These are phyloP conservation scores for Pterocarpus macrocarpus DNA, from an alignment of 306 rosid genomes.

Conservation along the genomic window DNA sequence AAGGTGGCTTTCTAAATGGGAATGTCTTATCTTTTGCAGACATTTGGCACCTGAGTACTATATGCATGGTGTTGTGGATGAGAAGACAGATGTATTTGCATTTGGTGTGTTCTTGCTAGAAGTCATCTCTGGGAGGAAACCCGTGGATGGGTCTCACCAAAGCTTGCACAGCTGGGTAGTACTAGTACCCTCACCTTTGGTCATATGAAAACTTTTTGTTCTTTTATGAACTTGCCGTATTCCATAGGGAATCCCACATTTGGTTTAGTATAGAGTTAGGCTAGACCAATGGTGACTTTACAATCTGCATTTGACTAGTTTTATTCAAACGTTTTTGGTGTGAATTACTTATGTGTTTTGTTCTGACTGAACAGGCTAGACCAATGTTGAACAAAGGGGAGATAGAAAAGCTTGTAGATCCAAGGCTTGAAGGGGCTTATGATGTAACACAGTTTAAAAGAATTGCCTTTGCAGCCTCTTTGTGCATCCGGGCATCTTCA, in stretches of 20 bases:
- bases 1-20: not conserved
- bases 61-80: constrained; percentile 97
- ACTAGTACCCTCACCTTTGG: not conserved
- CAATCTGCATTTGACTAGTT: constrained; percentile 4
- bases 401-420: constrained; percentile 76
- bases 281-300: not conserved
- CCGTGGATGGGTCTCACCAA: constrained; percentile 91
- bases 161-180: constrained; percentile 92
- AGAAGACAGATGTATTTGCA: constrained; percentile 98
- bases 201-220: constrained; percentile 1
- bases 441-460: constrained; percentile 65
- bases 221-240: not conserved
- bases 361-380: constrained; percentile 66
- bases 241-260: too few relatives aligned
- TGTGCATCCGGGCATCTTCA: constrained; percentile 80
- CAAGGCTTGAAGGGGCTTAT: constrained; percentile 79
- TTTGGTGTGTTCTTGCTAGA: constrained; percentile 91
- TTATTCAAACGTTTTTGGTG: constrained; percentile 3
- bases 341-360: not conserved
- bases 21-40: constrained; percentile 47
- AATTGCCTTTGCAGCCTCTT: constrained; percentile 83
- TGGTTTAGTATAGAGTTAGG: too few relatives aligned
- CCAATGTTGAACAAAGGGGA: constrained; percentile 87
- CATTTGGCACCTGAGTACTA: constrained; percentile 98
- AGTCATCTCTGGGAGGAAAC: constrained; percentile 87